Percentiles rank a stretch among this genome's conserved stretches.
Conservation (phyloP, 306 rosid genomes). For the Inga laurina region DNA sequence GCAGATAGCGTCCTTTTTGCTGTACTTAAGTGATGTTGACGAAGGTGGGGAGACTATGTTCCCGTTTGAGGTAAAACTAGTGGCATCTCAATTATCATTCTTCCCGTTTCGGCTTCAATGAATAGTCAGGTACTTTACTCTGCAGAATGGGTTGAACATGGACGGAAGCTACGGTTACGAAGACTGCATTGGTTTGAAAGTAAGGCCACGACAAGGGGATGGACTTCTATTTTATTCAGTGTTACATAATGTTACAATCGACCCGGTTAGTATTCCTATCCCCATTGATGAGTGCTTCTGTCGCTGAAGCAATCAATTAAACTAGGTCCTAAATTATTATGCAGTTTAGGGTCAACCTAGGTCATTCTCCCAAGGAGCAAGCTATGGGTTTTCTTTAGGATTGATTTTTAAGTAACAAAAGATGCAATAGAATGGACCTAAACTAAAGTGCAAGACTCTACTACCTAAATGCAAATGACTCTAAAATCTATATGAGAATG, state of each 20-base stretch:
- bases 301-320: too few species aligned
- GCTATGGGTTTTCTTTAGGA: too few species aligned
- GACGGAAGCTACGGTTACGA: neutral
- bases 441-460: too few species aligned
- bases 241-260: neutral
- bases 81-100: neutral
- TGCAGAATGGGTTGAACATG: constrained; percentile 9
- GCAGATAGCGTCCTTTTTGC: neutral
- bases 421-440: too few species aligned
- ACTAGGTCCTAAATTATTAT: too few species aligned
- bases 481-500: too few species aligned
- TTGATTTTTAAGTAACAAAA: too few species aligned
- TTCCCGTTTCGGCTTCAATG: neutral
- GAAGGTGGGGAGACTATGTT: constrained; percentile 6
- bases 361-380: too few species aligned
- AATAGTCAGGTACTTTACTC: neutral
- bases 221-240: neutral
- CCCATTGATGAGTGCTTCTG: too few species aligned
- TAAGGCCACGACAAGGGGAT: neutral
- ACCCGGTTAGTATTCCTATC: neutral
- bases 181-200: neutral
- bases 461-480: too few species aligned
- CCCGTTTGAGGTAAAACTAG: neutral
- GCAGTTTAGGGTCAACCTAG: too few species aligned
- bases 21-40: neutral